phyloP scores from a whole-genome alignment of 495 filamentous ascomycete genomes.

The Aspergillus biplanus region DNA sequence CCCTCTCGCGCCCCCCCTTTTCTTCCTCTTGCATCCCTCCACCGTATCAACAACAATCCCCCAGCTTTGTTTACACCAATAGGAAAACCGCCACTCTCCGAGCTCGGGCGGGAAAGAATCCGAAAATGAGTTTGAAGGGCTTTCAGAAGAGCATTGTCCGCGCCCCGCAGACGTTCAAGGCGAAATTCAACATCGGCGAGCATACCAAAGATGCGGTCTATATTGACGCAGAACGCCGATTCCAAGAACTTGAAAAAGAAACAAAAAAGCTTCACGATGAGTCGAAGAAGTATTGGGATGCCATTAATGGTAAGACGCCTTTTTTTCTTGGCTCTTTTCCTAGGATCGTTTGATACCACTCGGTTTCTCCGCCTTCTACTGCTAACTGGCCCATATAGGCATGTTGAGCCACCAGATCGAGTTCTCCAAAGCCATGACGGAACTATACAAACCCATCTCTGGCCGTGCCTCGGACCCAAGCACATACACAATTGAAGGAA shows the following conservation, averaged over 20 bases:
- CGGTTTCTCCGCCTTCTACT: neutral
- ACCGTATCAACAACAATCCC: neutral
- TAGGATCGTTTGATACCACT: conserved; percentile 1
- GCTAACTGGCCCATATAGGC: conserved; percentile 47
- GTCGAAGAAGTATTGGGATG: conserved; percentile 90
- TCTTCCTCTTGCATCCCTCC: conserved; percentile 15
- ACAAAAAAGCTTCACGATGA: conserved; percentile 96
- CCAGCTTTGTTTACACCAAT: neutral
- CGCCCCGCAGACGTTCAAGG: conserved; percentile 88
- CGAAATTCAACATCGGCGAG: conserved; percentile 91
- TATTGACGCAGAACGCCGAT: conserved; percentile 90
- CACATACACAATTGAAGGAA: conserved; percentile 76
- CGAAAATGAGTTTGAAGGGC: conserved; percentile 92
- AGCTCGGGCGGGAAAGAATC: neutral
- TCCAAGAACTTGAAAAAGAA: conserved; percentile 91
- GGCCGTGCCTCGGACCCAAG: conserved; percentile 94
- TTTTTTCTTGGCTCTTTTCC: no score
- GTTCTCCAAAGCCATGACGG: conserved; percentile 92
- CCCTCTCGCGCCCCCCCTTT: neutral
- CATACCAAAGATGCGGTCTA: conserved; percentile 94
- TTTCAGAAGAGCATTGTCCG: conserved; percentile 86
- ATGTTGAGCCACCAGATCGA: conserved; percentile 98
- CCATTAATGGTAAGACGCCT: conserved; percentile 74
- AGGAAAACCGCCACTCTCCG: neutral
- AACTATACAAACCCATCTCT: conserved; percentile 98